phyloP scores from a whole-genome alignment of 441 rosid genomes.

The Pelargonium cotyledonis region DNA sequence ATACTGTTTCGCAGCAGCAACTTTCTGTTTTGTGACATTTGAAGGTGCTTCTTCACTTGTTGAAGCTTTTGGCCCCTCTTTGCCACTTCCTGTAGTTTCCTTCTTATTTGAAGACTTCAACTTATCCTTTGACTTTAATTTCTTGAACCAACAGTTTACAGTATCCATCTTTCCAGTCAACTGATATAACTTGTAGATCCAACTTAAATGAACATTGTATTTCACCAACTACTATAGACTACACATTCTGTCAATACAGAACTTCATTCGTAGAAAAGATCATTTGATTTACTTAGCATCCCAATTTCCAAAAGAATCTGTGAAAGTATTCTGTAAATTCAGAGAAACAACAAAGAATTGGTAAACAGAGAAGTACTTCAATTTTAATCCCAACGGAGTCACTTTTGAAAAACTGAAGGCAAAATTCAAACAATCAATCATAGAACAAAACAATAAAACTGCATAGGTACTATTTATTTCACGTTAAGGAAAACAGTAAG shows the following conservation, averaged over 20 bases:
- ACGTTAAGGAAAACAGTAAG: no score
- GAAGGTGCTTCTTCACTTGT: constrained; percentile 80
- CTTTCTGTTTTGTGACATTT: constrained; percentile 81
- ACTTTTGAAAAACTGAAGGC: background rate
- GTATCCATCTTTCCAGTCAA: constrained; percentile 50
- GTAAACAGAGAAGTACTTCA: background rate
- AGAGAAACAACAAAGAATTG: background rate
- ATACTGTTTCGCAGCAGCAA: constrained; percentile 91
- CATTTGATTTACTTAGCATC: constrained; percentile 3
- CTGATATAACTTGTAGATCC: background rate
- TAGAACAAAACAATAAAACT: background rate
- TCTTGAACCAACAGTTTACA: constrained; percentile 66
- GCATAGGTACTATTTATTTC: no score
- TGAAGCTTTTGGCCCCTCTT: constrained; percentile 49
- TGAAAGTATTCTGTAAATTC: background rate
- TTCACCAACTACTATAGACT: constrained; percentile 7
- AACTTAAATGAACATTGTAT: constrained; percentile 6
- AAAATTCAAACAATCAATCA: background rate
- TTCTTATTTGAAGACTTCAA: constrained; percentile 57
- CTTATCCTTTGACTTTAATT: constrained; percentile 63
- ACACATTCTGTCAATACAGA: constrained; percentile 13
- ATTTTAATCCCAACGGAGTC: background rate
- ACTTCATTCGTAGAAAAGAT: constrained; percentile 20
- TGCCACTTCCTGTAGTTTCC: constrained; percentile 50
- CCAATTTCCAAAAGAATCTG: constrained; percentile 12